These are phyloP conservation scores for Acacia pycnantha DNA, from an alignment of 331 rosid genomes.

Conservation along the genomic window DNA sequence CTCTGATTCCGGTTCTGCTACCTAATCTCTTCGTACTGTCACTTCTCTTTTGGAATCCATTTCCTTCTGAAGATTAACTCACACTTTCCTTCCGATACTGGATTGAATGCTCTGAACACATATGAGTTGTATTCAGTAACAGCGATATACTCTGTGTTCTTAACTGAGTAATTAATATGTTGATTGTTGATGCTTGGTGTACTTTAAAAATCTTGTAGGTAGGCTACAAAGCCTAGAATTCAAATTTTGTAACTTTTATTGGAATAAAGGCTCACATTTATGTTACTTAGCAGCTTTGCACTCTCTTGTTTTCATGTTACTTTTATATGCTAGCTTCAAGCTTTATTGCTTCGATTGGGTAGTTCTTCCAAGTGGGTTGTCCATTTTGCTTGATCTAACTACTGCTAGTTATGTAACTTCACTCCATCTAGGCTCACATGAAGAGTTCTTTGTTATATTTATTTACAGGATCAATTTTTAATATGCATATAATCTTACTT, in stretches of 20 bases:
- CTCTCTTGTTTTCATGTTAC: background rate
- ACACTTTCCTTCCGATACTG: background rate
- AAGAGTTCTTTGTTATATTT: background rate
- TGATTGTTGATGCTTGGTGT: background rate
- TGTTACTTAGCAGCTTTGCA: background rate
- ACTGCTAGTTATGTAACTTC: background rate
- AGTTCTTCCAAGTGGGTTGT: background rate
- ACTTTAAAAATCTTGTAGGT: background rate
- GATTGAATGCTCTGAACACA: background rate
- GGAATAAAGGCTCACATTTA: background rate
- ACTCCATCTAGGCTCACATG: background rate
- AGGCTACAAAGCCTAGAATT: background rate
- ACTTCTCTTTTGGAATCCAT: conserved; percentile 66
- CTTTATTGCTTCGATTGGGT: background rate
- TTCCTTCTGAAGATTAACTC: conserved; percentile 3
- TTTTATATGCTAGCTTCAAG: background rate
- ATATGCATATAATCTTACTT: background rate
- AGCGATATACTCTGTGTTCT: background rate
- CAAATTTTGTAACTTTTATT: background rate
- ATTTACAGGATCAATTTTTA: background rate
- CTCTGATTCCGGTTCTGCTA: conserved; percentile 47
- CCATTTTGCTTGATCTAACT: background rate
- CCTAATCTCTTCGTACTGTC: conserved; percentile 61
- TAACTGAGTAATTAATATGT: background rate
- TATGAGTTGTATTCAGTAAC: background rate